A percentile compares a stretch with the other conserved stretches of the same genome.
These are phyloP conservation scores for Mortierella sp. DNA, from an alignment of 371 early-diverging fungal species.

Conservation along the genomic window DNA sequence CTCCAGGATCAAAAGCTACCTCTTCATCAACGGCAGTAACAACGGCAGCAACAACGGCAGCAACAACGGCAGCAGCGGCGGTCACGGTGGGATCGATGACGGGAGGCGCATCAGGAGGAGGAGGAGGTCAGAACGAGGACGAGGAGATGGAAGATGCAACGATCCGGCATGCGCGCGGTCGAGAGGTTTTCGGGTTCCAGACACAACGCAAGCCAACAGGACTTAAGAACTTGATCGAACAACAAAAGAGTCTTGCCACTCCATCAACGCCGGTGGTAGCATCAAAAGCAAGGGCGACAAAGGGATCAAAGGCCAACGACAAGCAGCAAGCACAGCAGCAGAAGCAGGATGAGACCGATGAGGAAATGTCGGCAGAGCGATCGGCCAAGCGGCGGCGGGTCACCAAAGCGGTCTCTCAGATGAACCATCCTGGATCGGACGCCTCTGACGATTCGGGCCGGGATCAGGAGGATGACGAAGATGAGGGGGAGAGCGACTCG, in stretches of 20 bases:
- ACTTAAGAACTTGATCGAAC: conserved; percentile 36
- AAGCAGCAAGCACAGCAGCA: conserved; percentile 10
- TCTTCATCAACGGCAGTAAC: neutral
- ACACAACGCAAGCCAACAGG: conserved; percentile 29
- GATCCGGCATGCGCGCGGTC: conserved; percentile 25
- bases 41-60: neutral
- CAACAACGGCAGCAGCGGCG: neutral
- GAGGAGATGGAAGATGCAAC: conserved; percentile 1
- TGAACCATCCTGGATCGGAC: conserved; percentile 37
- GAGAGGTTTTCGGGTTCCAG: conserved; percentile 54
- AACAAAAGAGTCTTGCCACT: conserved; percentile 4
- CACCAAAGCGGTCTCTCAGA: conserved; percentile 29
- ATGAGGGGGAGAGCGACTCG: conserved; percentile 28
- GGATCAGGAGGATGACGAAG: conserved; percentile 21
- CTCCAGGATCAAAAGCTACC: neutral
- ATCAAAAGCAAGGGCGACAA: conserved; percentile 7
- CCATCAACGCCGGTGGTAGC: neutral
- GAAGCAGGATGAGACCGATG: conserved; percentile 11
- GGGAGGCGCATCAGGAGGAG: neutral
- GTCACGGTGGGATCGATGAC: neutral
- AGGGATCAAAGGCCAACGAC: neutral
- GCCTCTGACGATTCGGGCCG: conserved; percentile 38
- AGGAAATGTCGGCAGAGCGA: conserved; percentile 5
- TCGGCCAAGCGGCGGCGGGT: conserved; percentile 37
- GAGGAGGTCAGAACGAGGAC: neutral